Percentiles rank a stretch among this genome's conserved stretches.
phyloP scores from a whole-genome alignment of 371 early-diverging fungal genomes.

The Mycotypha africana region DNA sequence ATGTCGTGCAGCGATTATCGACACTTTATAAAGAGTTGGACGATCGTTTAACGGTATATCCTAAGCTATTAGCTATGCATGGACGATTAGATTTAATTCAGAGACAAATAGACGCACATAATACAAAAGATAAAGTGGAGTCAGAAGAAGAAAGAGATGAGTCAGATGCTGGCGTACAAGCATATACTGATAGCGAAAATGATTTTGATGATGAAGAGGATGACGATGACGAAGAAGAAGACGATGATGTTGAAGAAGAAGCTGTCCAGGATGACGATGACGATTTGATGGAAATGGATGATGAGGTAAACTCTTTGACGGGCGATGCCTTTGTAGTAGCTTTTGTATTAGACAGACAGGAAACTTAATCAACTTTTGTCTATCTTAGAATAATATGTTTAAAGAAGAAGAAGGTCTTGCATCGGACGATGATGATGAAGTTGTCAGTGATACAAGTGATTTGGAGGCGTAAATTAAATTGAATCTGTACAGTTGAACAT shows the following conservation, averaged over 20 bases:
- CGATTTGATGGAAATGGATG: neutral
- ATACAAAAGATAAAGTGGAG: constrained; percentile 34
- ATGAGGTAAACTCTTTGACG: constrained; percentile 16
- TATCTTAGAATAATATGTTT: neutral
- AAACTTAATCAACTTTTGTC: constrained; percentile 1
- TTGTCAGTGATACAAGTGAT: neutral
- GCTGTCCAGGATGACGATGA: constrained; percentile 4
- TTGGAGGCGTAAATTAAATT: neutral
- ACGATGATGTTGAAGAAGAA: constrained; percentile 26
- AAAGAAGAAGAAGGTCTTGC: neutral
- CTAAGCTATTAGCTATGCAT: constrained; percentile 53
- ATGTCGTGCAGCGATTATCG: constrained; percentile 49
- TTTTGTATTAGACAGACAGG: neutral
- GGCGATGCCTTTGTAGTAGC: no score
- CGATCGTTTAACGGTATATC: constrained; percentile 45
- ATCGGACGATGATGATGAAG: constrained; percentile 7
- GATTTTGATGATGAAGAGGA: constrained; percentile 37
- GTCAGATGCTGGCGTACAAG: constrained; percentile 25
- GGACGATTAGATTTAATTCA: constrained; percentile 71
- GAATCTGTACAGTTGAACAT: no score
- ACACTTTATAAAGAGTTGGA: constrained; percentile 60
- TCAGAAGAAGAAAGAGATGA: constrained; percentile 28
- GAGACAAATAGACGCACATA: constrained; percentile 56
- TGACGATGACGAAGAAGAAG: constrained; percentile 38
- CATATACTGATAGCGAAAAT: constrained; percentile 31